Evolutionary conservation across 2,329 filamentous ascomycete species (phyloP), one percentile per base, ranked within the genome.

Genomic region (Alternaria gaisen): DNA sequence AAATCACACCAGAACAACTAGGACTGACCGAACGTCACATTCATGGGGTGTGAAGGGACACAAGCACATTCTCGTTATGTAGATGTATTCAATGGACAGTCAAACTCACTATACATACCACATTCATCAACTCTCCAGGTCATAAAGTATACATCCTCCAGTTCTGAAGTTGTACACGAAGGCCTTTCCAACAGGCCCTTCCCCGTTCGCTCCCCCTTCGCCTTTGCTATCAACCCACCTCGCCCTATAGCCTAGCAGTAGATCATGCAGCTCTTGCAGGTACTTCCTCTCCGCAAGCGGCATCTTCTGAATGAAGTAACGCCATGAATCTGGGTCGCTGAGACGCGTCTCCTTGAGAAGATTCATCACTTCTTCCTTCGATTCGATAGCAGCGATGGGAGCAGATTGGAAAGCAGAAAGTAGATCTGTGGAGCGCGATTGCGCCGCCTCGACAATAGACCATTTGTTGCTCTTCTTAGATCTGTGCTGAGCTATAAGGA

Each of bases 141-240:
- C 93, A 78, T 97, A 97, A 75, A 94, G 92, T 52, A 97, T 85
- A 76, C 92, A 94, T 60, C 86, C 90, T 0, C 91, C 91, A 10
- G 92, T 96, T 61, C 93, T 85, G 71, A 96, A 97, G 72, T 97
- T 97, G 80, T 97, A 97, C 53, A 97, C 86, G 79, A 97, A 97
- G 11, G 92, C 91, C 75, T 94, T 91, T 47, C 87, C 85, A 24
- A 86, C 85, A 9, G 78, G 74, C 1, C 67, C 72, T 43, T 84
- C 86, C 4, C 80, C 75, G n/a, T 65, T 36, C 8, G 32, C 16
- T 8, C 46, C 71, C 4, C 64, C 70, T 50, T 71, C 67, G 38
- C 72, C 68, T 55, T 65, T 70, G 1, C 65, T 68, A 52, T 82
- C 81, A 82, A 85, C 80, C 83, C 89, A 83, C 76, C 85, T 80